Base-by-base conservation (phyloP, 2,329 filamentous ascomycete species). In the Dissoconium aciculare region DNA sequence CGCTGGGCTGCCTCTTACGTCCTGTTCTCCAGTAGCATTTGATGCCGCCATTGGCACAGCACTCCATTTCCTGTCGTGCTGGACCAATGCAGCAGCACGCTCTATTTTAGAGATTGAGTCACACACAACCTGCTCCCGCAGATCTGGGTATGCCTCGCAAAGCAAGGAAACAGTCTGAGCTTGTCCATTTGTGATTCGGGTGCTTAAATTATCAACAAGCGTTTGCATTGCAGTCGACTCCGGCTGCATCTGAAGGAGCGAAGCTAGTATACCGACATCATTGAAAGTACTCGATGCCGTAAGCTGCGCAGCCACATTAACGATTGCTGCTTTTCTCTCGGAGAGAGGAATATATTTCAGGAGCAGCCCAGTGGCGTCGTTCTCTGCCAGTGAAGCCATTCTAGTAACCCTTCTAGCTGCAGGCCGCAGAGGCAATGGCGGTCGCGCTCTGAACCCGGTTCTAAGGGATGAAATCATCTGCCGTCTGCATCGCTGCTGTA, bases 211-310 rank as follows among this genome's bases (percentile, higher is more conserved):
- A 16, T 35, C 32, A 30, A 33, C 23, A 24, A 44, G 16, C 6
- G 15, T 26, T 15, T 30, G 14, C 10, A 19, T 21, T 5, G 39
- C 37, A 8, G 26, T 19, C 15, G 16, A 26, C 15, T 41, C 39
- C 8, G 33, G 33, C 10, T 31, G 31, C 14, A 44, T 29, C 15
- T 31, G 24, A 11, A 42, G 19, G n/a, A 44, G 17, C 11, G 39
- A 33, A n/a, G 40, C 37, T 14, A 40, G 34, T 28, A 44, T 27
- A n/a, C 38, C 39, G 13, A 42, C 16, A 32, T 44, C 41, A 9
- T 34, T 37, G 5, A 23, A 31, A 8, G 34, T 35, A 26, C 41
- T 44, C 11, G 33, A 12, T 14, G 29, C 12, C 15, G 28, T 30
- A 4, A 44, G 28, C 11, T 36, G 37, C 5, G 25, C 17, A n/a